Evolutionary conservation across 108 stramenopile genomes (phyloP), one percentile per base, ranked within the genome.

Genomic region (Conticribra guillardii): DNA sequence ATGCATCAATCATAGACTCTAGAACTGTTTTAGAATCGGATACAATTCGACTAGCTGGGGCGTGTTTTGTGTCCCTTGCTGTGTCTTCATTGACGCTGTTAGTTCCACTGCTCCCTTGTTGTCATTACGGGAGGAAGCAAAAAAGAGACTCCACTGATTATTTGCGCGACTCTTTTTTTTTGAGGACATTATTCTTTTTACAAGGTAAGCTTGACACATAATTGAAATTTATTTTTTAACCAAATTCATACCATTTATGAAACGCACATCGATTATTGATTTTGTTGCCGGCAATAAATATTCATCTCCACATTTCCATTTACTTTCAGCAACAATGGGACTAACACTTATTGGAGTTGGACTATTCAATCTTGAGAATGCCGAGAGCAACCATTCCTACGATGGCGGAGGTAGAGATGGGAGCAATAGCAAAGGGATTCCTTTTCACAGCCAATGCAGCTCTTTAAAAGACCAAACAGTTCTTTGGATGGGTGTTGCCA

Each of bases 401-500:
- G 61, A 52, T 51, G 51, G 51, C 37, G 24, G 49, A 0, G 47
- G 54, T 46, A 26, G 50, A 4, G 34, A 55, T 18, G 33, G 23
- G 4, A 44, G 19, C 8, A 16, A 55, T 31, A n/a, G 19, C n/a
- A n/a, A n/a, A n/a, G n/a, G n/a, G n/a, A n/a, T n/a, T n/a, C n/a
- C n/a, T n/a, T n/a, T n/a, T 27, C 34, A 46, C 55, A 46, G 22
- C 27, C 54, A 65, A 17, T 80, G 79, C 61, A 72, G 69, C 31
- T 67, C 71, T 21, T 34, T 80, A 21, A 63, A 62, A 31, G 79
- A 80, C 50, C 71, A 72, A 57, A 63, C 66, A 23, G 68, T 87
- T 31, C 51, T 89, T 22, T 78, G 83, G 74, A 52, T 74, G 15
- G 89, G 89, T 9, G 81, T 75, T 59, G 50, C 44, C 5, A 50